Percentiles rank a stretch among this genome's conserved stretches.
phyloP scores from a whole-genome alignment of 805 yeast species.

The Diddensiella transvaalensis region DNA sequence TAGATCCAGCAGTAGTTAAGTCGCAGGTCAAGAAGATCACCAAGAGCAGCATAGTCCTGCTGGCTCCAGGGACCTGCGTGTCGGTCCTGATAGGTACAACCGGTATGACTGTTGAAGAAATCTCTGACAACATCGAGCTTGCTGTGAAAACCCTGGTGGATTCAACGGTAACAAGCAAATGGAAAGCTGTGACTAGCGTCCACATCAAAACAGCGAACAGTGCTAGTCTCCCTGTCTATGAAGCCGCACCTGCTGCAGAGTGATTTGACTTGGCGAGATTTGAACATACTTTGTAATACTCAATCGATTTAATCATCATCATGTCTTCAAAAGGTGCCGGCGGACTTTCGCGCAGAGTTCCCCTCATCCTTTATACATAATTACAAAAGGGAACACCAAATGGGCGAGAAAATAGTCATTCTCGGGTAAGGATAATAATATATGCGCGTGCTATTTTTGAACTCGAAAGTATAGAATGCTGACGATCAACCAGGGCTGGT shows the following conservation, averaged over 20 bases:
- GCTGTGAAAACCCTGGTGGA: slow-evolving; percentile 48
- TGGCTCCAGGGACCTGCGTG: slow-evolving; percentile 59
- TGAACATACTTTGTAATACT: no score
- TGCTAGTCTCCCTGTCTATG: slow-evolving; percentile 52
- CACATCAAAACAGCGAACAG: slow-evolving; percentile 67
- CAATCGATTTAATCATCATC: no score
- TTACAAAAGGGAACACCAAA: no score
- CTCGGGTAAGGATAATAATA: slow-evolving; percentile 18
- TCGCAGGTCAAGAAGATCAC: slow-evolving; percentile 63
- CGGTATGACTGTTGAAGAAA: slow-evolving; percentile 40
- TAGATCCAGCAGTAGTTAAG: slow-evolving; percentile 62
- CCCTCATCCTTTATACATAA: no score
- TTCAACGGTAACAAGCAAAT: slow-evolving; percentile 50
- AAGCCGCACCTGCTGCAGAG: neutral
- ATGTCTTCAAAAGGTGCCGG: no score
- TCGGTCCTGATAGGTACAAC: slow-evolving; percentile 58
- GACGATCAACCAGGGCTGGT: slow-evolving; percentile 46
- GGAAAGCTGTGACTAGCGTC: slow-evolving; percentile 47
- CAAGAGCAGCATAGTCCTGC: slow-evolving; percentile 59
- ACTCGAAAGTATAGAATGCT: neutral
- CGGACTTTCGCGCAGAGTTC: no score
- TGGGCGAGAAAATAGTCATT: slow-evolving; percentile 23
- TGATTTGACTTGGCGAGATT: neutral
- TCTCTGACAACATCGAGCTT: slow-evolving; percentile 52
- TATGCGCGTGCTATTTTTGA: no score